Evolutionary conservation across 2,329 filamentous ascomycete species (phyloP).

Genomic region (Aspergillus cejpii): DNA sequence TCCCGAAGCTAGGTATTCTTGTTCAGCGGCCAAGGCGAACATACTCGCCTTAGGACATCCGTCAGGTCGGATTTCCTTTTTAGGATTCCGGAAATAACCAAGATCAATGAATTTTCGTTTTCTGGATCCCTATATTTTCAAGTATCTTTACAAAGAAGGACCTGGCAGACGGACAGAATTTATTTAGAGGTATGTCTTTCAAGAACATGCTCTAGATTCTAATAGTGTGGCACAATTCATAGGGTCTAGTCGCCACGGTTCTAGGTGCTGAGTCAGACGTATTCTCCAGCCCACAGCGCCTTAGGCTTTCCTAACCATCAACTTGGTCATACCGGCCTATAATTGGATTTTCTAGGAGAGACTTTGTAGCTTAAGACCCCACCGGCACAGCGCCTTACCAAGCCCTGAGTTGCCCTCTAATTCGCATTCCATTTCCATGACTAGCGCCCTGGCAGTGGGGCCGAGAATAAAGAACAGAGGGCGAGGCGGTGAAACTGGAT

Average conservation of each 20-base stretch:
- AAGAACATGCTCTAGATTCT: too few species aligned
- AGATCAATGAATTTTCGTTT: neutral
- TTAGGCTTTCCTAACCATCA: too few species aligned
- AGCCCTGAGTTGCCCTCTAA: neutral
- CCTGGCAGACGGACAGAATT: too few species aligned
- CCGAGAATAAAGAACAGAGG: constrained; percentile 1
- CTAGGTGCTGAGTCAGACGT: too few species aligned
- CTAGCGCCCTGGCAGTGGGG: constrained; percentile 5
- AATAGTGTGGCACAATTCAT: too few species aligned
- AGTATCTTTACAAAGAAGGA: neutral
- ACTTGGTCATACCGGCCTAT: too few species aligned
- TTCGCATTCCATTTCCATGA: neutral
- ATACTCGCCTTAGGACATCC: constrained; percentile 10
- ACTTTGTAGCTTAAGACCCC: neutral
- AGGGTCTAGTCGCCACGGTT: too few species aligned
- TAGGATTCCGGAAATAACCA: constrained; percentile 2
- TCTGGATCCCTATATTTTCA: neutral
- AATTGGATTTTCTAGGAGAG: neutral
- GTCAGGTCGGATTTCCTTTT: constrained; percentile 14
- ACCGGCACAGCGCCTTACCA: neutral
- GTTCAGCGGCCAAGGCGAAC: constrained; percentile 3
- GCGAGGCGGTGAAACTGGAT: constrained; percentile 4
- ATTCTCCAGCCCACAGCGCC: too few species aligned
- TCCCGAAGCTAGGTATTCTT: constrained; percentile 1
- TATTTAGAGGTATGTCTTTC: too few species aligned